Evolutionary conservation across 1,139 yeast genomes (phyloP), one percentile per base, ranked within the genome.

Genomic region (Starmera stellimalicola): DNA sequence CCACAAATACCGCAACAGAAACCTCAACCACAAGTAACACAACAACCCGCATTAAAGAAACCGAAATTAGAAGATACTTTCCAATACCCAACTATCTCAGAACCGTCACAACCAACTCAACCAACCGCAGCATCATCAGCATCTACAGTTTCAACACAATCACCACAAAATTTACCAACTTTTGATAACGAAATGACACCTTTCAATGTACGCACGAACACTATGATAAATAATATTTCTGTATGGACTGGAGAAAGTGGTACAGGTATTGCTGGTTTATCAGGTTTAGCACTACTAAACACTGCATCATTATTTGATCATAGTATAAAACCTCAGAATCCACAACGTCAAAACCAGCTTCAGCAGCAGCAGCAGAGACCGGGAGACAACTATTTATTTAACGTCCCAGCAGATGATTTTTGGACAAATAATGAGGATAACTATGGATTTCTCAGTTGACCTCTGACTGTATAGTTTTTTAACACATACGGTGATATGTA

Each of bases 171-270:
- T 8, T 22, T 7, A 54, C 28, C 20, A n/a, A 12, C 17, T 24
- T 15, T 35, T 16, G 42, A 38, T 40, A 34, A 51, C 16, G 67
- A 64, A 34, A 45, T 50, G 37, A 55, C 58, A 26, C 65, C 70
- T 8, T 65, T 62, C 50, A 70, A 61, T 45, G 74, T 65, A 31
- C 65, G 72, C 39, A 70, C 73, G 18, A 73, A 70, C 33, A 69
- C 67, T 30, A 73, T 74, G 80, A 74, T 74, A 40, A 73, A 65
- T 47, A 73, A 73, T 44, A 74, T 74, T 35, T 71, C 78, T 0
- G 65, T 68, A 1, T 73, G 80, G 79, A 72, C 78, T 0, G 68
- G 64, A n/a, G 64, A 61, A 4, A 62, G 62, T 24, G 64, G 63
- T 11, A 22, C 25, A 22, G 25, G 25, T 22, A 22, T 22, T n/a